Base-by-base conservation (phyloP, 2,329 filamentous ascomycete genomes). In the Ascochyta rabiei region DNA sequence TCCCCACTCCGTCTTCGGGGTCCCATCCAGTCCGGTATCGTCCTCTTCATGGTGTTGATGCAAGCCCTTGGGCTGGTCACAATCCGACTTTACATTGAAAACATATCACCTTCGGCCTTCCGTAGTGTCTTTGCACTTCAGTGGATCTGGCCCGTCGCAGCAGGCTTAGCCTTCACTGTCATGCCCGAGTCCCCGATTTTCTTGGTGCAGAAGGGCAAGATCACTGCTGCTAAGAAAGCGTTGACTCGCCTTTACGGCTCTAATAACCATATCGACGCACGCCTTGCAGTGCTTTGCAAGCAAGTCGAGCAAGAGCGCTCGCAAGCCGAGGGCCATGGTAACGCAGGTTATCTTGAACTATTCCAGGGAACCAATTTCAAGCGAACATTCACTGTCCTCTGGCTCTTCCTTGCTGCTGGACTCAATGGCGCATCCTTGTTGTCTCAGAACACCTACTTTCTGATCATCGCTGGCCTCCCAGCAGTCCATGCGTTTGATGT, bases 171-270 rank as follows among this genome's bases (percentile, higher is more conserved):
- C 7, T 44, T 54, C 15, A 18, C 31, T 10, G 16, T 51, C 31
- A 47, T 58, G 47, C 45, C 55, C 5, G 55, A 58, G n/a, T 58
- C 50, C 2, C 55, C 55, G 12, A 54, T 30, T 1, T 58, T 47
- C 30, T 33, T 58, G 2, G 28, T 58, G 21, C 45, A 48, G 43
- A 51, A 48, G 18, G 42, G 46, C 46, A 58, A 54, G 7, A 35
- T 47, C 10, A 47, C 16, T 9, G 40, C 41, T 16, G 55, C 55
- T 2, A 45, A 42, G 21, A 54, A 40, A n/a, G 42, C 46, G 1
- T n/a, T 54, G 19, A 13, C 37, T 18, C 45, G 50, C 3, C 55
- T 58, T 4, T 45, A 48, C 15, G 46, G 50, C 13, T 33, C 23
- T 15, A 53, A 38, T 4, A 53, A 50, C 28, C 31, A 55, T 13